Base-by-base conservation (phyloP, 345 rosid genomes). In the Citropsis articulata region DNA sequence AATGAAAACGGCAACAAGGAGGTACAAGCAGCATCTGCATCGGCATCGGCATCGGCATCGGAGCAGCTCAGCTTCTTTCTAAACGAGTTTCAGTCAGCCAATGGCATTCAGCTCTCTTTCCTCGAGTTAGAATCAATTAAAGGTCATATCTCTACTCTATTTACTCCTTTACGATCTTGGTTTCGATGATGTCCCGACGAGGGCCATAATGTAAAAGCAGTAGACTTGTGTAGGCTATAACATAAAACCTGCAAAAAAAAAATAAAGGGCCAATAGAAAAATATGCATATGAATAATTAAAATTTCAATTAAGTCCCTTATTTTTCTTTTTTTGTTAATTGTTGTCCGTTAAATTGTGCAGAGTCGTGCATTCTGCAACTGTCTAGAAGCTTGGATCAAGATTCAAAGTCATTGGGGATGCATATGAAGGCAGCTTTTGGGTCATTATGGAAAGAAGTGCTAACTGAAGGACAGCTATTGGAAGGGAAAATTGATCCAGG, bases 71-170 rank as follows among this genome's bases (percentile, higher is more conserved):
- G 38, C 35, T 92, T 80, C 83, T 91, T 94, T 66, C 48, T 92
- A 3, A 79, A 76, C 42, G 83, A 85, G 56, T 87, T 89, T 64
- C 87, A 91, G 68, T 91, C 95, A 21, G 89, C 90, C 83, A 88
- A 84, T 83, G 88, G 79, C 61, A 72, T 94, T 18, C 76, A 80
- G 31, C 89, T 92, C 9, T 92, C 95, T 70, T 85, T 93, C 63
- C 86, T 92, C 64, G 97, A 92, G 88, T 86, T 90, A 36, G 93
- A 94, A 75, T 83, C 94, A 35, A 83, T 91, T 36, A 84, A 79
- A 80, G 97, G 95, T 92, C 50, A 9, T 60, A 59, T 2, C 4
- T 59, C 27, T 59, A n/a, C 27, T 9, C 50, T 13, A 3, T 45
- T 45, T 45, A 45, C 50, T 12, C 50, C 16, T 42, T 10, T 12